Evolutionary conservation across 441 rosid genomes (phyloP).

Genomic region (Hypseocharis bilobata): DNA sequence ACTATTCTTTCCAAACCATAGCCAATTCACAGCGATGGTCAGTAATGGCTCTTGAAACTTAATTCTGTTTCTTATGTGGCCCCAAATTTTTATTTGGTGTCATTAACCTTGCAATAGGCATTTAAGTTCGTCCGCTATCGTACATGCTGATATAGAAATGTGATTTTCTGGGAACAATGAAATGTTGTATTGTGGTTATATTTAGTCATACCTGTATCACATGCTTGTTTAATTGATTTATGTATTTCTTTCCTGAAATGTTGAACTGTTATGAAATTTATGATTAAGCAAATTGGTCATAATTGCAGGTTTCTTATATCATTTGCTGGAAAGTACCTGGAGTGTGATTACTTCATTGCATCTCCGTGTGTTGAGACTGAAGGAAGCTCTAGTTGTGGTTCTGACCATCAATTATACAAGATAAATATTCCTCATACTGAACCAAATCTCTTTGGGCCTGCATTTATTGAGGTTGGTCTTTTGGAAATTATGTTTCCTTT

Average conservation of each 20-base stretch:
- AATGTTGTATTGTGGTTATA: background rate
- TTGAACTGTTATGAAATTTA: slow-evolving; percentile 6
- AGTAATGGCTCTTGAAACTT: background rate
- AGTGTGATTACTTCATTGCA: slow-evolving; percentile 41
- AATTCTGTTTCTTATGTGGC: too few species aligned
- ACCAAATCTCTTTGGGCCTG: slow-evolving; percentile 68
- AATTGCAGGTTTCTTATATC: slow-evolving; percentile 76
- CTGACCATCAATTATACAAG: slow-evolving; percentile 56
- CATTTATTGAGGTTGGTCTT: slow-evolving; percentile 70
- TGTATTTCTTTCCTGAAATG: background rate
- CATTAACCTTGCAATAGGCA: background rate
- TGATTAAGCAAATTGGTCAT: slow-evolving; percentile 25
- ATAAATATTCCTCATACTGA: slow-evolving; percentile 45
- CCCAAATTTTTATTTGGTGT: background rate
- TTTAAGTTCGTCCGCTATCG: background rate
- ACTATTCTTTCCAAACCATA: background rate
- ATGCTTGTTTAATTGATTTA: background rate
- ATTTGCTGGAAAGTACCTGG: slow-evolving; percentile 76
- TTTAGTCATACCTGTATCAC: background rate
- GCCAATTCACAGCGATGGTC: background rate
- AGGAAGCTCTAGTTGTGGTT: slow-evolving; percentile 29
- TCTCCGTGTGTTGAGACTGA: slow-evolving; percentile 33
- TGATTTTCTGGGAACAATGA: background rate
- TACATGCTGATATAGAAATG: background rate
- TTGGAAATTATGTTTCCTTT: background rate